Evolutionary conservation across 2,329 filamentous ascomycete genomes (phyloP).

Genomic region (Botrytis paeoniae): DNA sequence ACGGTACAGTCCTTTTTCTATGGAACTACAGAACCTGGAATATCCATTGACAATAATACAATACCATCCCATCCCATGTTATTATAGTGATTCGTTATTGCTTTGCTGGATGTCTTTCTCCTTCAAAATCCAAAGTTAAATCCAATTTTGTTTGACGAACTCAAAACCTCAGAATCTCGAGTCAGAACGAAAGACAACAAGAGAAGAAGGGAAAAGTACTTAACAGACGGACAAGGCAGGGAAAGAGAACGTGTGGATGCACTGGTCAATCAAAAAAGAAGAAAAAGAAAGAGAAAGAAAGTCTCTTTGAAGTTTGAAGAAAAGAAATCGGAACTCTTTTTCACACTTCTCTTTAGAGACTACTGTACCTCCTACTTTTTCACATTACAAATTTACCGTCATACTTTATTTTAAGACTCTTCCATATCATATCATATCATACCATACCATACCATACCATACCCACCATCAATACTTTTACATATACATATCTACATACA

Average conservation of each 20-base stretch:
- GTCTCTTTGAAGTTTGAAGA: constrained; percentile 3
- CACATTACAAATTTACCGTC: not conserved
- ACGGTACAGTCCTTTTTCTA: not conserved
- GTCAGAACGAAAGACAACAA: not conserved
- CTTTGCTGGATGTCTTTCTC: not conserved
- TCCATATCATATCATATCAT: not conserved
- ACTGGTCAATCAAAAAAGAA: not conserved
- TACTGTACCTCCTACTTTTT: not conserved
- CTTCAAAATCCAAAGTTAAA: not conserved
- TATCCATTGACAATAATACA: not conserved
- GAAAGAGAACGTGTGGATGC: not conserved
- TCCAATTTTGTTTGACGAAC: not conserved
- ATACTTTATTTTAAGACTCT: not conserved
- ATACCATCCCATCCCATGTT: not conserved
- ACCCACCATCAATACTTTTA: not conserved
- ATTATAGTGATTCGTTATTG: not conserved
- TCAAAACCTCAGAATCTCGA: not conserved
- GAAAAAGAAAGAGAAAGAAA: constrained; percentile 6
- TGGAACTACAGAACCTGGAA: constrained; percentile 3
- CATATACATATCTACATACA: not conserved
- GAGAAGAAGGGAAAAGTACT: not conserved
- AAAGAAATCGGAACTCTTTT: constrained; percentile 11
- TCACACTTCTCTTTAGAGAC: not conserved
- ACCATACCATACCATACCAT: not conserved
- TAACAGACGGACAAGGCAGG: not conserved